These are phyloP conservation scores for Mycena albidolilacea DNA, from an alignment of 768 basidiomycete species.

Conservation along the genomic window DNA sequence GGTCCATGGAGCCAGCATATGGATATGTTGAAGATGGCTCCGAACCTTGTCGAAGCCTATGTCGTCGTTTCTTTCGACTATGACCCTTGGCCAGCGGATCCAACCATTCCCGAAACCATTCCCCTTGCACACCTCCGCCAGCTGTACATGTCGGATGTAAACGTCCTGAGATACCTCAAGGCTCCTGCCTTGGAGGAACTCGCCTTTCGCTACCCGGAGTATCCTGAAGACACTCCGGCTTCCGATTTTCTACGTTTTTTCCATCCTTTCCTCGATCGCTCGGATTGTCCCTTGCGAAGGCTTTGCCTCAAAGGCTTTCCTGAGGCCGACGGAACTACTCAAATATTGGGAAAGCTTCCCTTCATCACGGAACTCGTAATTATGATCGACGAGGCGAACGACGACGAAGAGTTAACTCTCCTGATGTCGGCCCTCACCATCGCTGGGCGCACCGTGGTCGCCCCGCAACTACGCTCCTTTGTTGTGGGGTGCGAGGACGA, in stretches of 20 bases:
- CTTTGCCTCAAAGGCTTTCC: not conserved
- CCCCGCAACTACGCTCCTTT: not conserved
- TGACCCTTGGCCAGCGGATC: not conserved
- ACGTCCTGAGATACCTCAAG: not conserved
- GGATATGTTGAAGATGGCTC: not conserved
- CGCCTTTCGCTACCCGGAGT: not conserved
- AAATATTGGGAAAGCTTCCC: not conserved
- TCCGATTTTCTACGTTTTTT: not conserved
- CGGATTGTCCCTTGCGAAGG: not conserved
- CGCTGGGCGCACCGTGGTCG: not conserved
- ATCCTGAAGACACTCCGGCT: no score
- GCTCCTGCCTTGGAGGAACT: slow-evolving; percentile 8
- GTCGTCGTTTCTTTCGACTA: not conserved
- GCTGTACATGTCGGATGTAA: not conserved
- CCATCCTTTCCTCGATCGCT: not conserved
- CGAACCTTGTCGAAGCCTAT: not conserved
- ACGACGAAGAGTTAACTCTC: not conserved
- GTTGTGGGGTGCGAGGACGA: not conserved
- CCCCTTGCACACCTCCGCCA: not conserved
- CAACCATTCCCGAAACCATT: not conserved
- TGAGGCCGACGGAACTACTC: not conserved
- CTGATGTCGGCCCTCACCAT: no score
- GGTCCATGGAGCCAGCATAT: not conserved
- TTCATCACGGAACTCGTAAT: slow-evolving; percentile 2
- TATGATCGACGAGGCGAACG: not conserved